These are phyloP conservation scores for Ilex aquifolium DNA, from an alignment of 257 asterid species.

Conservation along the genomic window DNA sequence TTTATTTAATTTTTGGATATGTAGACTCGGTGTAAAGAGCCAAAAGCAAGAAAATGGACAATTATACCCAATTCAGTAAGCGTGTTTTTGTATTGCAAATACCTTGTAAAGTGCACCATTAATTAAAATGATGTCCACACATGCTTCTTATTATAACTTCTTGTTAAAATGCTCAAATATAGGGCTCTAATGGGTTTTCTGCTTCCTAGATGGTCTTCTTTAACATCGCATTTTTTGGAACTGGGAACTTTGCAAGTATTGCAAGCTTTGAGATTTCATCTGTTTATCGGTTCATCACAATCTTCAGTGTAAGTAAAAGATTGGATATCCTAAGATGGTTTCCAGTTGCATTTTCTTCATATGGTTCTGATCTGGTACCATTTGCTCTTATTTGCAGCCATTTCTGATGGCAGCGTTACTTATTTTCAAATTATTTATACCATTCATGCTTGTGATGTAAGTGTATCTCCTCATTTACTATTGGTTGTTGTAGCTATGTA, in stretches of 20 bases:
- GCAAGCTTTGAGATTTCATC: slow-evolving; percentile 98
- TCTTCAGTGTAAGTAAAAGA: slow-evolving; percentile 74
- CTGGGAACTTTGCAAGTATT: slow-evolving; percentile 95
- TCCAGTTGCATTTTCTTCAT: not conserved
- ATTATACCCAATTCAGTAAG: too few relatives aligned
- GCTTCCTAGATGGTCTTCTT: slow-evolving; percentile 76
- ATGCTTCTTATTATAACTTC: too few relatives aligned
- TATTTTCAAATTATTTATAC: slow-evolving; percentile 75
- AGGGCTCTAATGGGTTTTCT: not conserved
- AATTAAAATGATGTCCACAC: too few relatives aligned
- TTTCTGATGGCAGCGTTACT: slow-evolving; percentile 96
- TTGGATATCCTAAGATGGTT: not conserved
- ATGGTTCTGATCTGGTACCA: slow-evolving; percentile 7
- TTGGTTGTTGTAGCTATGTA: not conserved
- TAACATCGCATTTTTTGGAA: slow-evolving; percentile 96
- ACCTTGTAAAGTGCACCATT: too few relatives aligned
- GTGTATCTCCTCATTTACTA: slow-evolving; percentile 19
- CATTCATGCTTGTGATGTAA: slow-evolving; percentile 86
- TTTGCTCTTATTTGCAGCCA: slow-evolving; percentile 60
- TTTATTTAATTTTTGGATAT: too few relatives aligned
- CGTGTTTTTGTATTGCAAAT: too few relatives aligned
- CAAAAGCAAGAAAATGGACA: too few relatives aligned
- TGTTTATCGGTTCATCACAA: slow-evolving; percentile 89
- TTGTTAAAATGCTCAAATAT: not conserved
- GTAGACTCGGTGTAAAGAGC: too few relatives aligned